Evolutionary conservation across 257 asterid species (phyloP).

Genomic region (Cruciata laevipes): DNA sequence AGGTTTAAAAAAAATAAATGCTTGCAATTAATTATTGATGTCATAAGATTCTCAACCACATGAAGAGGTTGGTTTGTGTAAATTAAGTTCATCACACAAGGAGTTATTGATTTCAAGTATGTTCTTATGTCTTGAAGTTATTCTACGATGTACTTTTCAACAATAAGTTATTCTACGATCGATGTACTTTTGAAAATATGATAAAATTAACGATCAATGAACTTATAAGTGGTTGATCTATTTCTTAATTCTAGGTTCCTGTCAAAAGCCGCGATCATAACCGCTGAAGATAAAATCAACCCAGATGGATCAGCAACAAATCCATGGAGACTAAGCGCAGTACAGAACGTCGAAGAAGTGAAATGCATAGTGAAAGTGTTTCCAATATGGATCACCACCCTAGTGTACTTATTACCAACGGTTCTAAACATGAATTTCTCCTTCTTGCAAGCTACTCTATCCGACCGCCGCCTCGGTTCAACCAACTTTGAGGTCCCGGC

Average conservation of each 20-base stretch:
- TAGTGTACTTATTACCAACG: conserved; percentile 10
- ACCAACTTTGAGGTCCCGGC: conserved; percentile 25
- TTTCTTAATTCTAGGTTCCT: conserved; percentile 20
- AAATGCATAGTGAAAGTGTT: conserved; percentile 24
- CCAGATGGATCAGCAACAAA: conserved; percentile 21
- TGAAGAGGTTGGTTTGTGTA: too few species aligned
- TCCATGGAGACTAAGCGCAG: conserved; percentile 30
- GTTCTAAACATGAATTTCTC: conserved; percentile 9
- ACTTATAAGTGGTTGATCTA: too few species aligned
- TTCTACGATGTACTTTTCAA: too few species aligned
- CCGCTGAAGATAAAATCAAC: conserved; percentile 18
- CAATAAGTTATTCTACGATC: too few species aligned
- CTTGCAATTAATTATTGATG: too few species aligned
- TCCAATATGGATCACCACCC: conserved; percentile 26
- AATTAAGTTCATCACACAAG: too few species aligned
- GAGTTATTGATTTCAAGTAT: too few species aligned
- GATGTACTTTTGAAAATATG: too few species aligned
- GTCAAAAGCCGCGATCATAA: conserved; percentile 26
- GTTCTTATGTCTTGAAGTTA: too few species aligned
- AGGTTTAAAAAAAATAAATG: too few species aligned
- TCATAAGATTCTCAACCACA: too few species aligned
- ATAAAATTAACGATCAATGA: too few species aligned
- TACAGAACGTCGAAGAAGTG: conserved; percentile 33
- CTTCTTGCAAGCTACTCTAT: conserved; percentile 21
- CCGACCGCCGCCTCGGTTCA: conserved; percentile 15